These are phyloP conservation scores for Trichoderma polysporum DNA, from an alignment of 2,329 filamentous ascomycete genomes.

Conservation along the genomic window DNA sequence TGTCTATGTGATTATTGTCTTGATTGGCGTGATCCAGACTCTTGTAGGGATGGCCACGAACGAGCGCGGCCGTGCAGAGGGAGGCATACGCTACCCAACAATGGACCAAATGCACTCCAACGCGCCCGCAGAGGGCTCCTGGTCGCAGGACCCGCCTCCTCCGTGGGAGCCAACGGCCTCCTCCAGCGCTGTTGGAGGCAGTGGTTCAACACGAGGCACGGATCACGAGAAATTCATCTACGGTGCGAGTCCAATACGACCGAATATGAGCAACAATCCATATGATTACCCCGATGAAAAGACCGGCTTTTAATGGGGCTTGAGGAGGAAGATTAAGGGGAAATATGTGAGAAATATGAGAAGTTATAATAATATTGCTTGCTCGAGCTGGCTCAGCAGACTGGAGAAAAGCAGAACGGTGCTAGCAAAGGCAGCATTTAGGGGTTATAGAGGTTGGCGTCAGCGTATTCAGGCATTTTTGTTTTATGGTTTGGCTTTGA, in stretches of 20 bases:
- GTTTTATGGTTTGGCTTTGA: background rate
- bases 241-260: background rate
- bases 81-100: conserved; percentile 46
- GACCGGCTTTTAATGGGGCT: background rate
- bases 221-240: conserved; percentile 14
- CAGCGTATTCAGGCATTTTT: background rate
- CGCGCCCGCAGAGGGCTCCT: conserved; percentile 22
- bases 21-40: conserved; percentile 71
- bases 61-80: conserved; percentile 55
- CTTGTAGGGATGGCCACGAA: conserved; percentile 58
- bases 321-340: background rate
- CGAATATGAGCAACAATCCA: conserved; percentile 13
- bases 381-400: conserved; percentile 5
- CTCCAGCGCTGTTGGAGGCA: background rate
- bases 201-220: background rate
- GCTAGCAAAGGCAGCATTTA: background rate
- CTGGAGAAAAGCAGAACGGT: background rate
- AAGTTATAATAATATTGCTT: background rate
- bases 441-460: conserved; percentile 1
- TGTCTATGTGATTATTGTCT: conserved; percentile 73
- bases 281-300: conserved; percentile 17
- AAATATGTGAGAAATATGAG: background rate
- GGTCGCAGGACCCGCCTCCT: conserved; percentile 12
- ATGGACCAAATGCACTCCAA: conserved; percentile 32
- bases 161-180: conserved; percentile 6